These are phyloP conservation scores for Raphanus raphanistrum DNA, from an alignment of 345 rosid genomes.

Conservation along the genomic window DNA sequence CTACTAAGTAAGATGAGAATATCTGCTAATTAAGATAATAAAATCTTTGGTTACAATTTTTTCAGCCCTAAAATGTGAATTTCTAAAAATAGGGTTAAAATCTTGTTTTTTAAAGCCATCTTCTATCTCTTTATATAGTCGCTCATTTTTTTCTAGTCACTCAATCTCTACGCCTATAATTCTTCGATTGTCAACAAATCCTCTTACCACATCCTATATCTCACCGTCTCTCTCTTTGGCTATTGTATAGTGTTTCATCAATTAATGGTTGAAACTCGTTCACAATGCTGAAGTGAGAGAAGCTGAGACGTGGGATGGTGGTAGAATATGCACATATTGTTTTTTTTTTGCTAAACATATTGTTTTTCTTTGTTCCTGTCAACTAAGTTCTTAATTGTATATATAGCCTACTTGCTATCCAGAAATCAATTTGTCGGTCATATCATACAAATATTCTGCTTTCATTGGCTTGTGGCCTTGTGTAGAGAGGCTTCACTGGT, in stretches of 20 bases:
- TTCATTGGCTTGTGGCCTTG: too few relatives aligned
- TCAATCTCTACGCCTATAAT: neutral
- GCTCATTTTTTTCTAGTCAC: neutral
- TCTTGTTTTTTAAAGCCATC: too few relatives aligned
- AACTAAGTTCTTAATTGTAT: too few relatives aligned
- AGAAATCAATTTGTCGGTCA: too few relatives aligned
- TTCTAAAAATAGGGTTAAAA: neutral
- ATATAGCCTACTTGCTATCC: too few relatives aligned
- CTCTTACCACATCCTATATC: neutral
- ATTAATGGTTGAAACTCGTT: too few relatives aligned
- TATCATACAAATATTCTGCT: too few relatives aligned
- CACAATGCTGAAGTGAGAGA: neutral
- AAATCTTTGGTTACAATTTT: neutral
- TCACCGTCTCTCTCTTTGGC: neutral
- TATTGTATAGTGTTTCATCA: neutral
- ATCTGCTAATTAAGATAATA: neutral
- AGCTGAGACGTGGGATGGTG: neutral
- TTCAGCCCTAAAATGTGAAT: neutral
- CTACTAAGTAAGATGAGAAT: neutral
- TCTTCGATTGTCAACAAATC: neutral
- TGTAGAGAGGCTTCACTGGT: too few relatives aligned
- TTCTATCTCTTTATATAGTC: neutral
- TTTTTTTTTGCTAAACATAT: too few relatives aligned
- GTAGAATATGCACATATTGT: neutral
- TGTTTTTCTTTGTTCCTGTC: too few relatives aligned